Evolutionary conservation across 441 rosid species (phyloP).

Genomic region (Pelargonium citronellum): DNA sequence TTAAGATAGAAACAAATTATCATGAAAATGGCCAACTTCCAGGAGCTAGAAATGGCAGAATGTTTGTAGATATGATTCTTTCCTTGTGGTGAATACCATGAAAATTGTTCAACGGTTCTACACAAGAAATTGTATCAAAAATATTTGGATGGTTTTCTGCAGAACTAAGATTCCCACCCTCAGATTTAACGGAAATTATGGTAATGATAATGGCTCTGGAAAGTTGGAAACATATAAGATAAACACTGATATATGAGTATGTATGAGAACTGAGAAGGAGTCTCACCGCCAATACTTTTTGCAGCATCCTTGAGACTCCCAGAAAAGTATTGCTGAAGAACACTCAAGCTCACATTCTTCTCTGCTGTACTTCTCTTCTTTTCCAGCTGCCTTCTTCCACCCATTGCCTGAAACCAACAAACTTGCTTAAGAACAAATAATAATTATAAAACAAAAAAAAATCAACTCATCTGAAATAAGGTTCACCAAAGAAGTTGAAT

Average conservation of each 20-base stretch:
- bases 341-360: slow-evolving; percentile 77
- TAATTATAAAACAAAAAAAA: neutral
- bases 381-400: slow-evolving; percentile 44
- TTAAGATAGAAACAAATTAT: slow-evolving; percentile 11
- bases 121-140: neutral
- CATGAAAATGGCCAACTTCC: no score
- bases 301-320: slow-evolving; percentile 98
- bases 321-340: slow-evolving; percentile 83
- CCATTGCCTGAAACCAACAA: slow-evolving; percentile 31
- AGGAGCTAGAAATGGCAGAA: no score
- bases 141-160: neutral
- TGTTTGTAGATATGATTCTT: no score
- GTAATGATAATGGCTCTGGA: neutral
- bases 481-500: neutral
- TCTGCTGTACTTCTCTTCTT: slow-evolving; percentile 68
- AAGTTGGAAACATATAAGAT: neutral
- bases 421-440: neutral
- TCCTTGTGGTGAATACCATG: no score
- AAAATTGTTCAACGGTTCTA: no score
- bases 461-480: neutral
- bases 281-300: slow-evolving; percentile 87
- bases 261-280: slow-evolving; percentile 9
- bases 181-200: neutral
- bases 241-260: neutral
- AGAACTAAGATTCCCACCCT: neutral